phyloP scores from a whole-genome alignment of 352 stramenopile species.

The Pythium oligandrum region DNA sequence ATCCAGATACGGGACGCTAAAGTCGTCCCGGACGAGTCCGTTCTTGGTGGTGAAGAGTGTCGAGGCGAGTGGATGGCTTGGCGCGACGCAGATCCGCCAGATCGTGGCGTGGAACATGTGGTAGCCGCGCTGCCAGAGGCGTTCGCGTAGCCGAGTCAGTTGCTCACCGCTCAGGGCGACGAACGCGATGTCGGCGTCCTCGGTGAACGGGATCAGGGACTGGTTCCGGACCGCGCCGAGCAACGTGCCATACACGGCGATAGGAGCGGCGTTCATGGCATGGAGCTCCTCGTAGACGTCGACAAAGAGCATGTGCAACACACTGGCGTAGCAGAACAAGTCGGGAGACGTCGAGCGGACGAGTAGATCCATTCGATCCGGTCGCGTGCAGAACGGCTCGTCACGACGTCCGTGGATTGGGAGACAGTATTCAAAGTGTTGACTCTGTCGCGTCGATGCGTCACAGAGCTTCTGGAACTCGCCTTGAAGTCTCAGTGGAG shows the following conservation, averaged over 20 bases:
- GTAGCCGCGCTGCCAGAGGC: constrained; percentile 26
- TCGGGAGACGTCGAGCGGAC: background rate
- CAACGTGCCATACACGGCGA: constrained; percentile 28
- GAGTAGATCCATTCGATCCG: constrained; percentile 26
- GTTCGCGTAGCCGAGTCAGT: constrained; percentile 9
- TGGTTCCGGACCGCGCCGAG: constrained; percentile 33
- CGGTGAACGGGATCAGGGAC: constrained; percentile 34
- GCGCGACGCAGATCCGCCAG: constrained; percentile 41
- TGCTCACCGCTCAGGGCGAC: constrained; percentile 1
- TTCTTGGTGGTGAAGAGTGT: constrained; percentile 26
- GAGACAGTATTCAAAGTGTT: constrained; percentile 33
- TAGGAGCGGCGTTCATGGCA: constrained; percentile 8
- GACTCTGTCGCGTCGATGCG: constrained; percentile 4
- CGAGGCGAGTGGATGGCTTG: constrained; percentile 31
- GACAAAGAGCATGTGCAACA: constrained; percentile 32
- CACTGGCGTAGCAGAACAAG: constrained; percentile 21
- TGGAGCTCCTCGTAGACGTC: constrained; percentile 29
- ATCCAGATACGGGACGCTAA: constrained; percentile 32
- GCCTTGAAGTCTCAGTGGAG: background rate
- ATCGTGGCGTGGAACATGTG: constrained; percentile 37
- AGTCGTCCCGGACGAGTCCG: constrained; percentile 19
- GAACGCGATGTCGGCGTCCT: constrained; percentile 33
- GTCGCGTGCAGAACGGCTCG: constrained; percentile 18
- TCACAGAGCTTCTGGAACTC: constrained; percentile 15
- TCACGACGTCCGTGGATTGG: constrained; percentile 22